phyloP scores from a whole-genome alignment of 345 rosid genomes.

The Acer negundo region DNA sequence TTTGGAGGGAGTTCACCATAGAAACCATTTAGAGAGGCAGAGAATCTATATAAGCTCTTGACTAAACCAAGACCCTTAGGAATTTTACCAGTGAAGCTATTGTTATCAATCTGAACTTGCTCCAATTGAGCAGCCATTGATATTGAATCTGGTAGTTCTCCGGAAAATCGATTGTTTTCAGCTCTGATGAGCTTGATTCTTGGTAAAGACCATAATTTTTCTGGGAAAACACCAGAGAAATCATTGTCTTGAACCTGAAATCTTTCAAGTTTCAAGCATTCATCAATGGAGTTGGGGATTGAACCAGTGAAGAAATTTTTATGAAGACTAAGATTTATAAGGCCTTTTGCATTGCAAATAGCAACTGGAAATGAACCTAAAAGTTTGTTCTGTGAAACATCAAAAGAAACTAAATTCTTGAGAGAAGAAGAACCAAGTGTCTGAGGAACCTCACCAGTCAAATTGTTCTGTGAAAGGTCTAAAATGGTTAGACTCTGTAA shows the following conservation, averaged over 20 bases:
- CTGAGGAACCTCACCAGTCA: conserved; percentile 65
- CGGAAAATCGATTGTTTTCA: conserved; percentile 75
- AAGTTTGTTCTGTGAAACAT: conserved; percentile 78
- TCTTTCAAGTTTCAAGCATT: conserved; percentile 75
- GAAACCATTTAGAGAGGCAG: conserved; percentile 71
- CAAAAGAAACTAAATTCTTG: conserved; percentile 68
- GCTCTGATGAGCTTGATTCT: conserved; percentile 78
- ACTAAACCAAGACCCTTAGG: conserved; percentile 75
- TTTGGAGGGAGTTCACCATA: conserved; percentile 70
- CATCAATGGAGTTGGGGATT: conserved; percentile 53
- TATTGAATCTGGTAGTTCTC: conserved; percentile 61
- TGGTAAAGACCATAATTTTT: conserved; percentile 64
- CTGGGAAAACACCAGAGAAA: conserved; percentile 78
- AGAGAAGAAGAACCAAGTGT: conserved; percentile 55
- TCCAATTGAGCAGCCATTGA: conserved; percentile 72
- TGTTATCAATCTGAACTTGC: conserved; percentile 92
- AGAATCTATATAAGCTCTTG: conserved; percentile 84
- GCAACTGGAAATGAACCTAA: conserved; percentile 73
- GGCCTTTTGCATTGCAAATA: conserved; percentile 62
- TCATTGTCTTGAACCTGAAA: conserved; percentile 86
- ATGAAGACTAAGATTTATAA: conserved; percentile 63
- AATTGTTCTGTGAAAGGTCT: conserved; percentile 78
- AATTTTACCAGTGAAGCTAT: conserved; percentile 65
- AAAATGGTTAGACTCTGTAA: conserved; percentile 54
- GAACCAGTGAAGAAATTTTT: conserved; percentile 71